Base-by-base conservation (phyloP, 768 basidiomycete species). In the Mycena vitilis region DNA sequence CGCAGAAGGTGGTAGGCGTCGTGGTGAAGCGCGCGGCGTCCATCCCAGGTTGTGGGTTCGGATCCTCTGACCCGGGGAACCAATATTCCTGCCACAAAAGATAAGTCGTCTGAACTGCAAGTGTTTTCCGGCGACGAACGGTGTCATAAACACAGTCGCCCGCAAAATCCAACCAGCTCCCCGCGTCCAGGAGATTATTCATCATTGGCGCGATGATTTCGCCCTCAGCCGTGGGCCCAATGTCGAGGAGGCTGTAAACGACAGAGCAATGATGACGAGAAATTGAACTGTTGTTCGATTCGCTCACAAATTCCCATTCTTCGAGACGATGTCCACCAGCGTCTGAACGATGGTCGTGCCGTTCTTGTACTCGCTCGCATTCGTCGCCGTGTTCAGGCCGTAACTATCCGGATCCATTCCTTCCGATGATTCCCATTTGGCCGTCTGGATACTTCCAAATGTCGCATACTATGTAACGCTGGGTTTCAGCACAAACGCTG, bases 221-320 rank as follows among this genome's bases (percentile, higher is more conserved):
- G 0, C 88, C 87, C 58, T 87, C 86, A 1, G 85, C 86, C 2
- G 81, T 87, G 0, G 88, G 88, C 0, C 88, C 87, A 20, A 89
- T 72, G 44, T 89, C 85, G 2, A 88, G 73, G 23, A 88, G 76
- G 68, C 86, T 87, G n/a, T n/a, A 22, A 36, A 34, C 15, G 45
- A 20, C 40, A 20, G 15, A 53, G 64, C 22, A 54, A 59, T 25
- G 11, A 40, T 16, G 18, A 9, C 8, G 7, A 44, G 9, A 44
- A 6, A 45, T 45, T 20, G 30, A 30, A 30, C 3, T 5, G 30
- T 45, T 44, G 42, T 45, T 15, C 7, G 44, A 45, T 3, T 3
- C 9, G 72, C 85, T 72, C 69, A 87, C 87, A 83, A 89, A 73
- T 90, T 89, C 15, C 89, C 88, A 66, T 87, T 87, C 79, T 89